Conservation (phyloP, 768 basidiomycete genomes). For the Cystoderma amianthinum region DNA sequence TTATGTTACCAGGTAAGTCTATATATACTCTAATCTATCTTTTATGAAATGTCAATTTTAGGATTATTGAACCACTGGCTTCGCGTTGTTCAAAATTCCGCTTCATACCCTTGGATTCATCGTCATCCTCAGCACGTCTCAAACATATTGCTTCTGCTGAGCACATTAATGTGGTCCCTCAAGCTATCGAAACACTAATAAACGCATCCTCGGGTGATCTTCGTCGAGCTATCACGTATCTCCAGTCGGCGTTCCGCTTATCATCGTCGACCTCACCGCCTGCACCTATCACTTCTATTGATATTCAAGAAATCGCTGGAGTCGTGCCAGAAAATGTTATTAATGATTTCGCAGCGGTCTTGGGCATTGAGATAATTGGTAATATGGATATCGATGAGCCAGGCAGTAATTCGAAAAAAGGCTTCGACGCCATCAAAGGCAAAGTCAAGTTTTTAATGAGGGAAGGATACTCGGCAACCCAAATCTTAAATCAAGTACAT, state of each 20-base stretch:
- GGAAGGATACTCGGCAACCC: slow-evolving; percentile 90
- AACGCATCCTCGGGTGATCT: slow-evolving; percentile 85
- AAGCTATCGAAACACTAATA: slow-evolving; percentile 70
- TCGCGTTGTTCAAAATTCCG: slow-evolving; percentile 99
- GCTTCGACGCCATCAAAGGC: slow-evolving; percentile 56
- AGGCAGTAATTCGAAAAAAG: slow-evolving; percentile 21
- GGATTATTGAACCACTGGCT: slow-evolving; percentile 96
- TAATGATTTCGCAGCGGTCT: slow-evolving; percentile 53
- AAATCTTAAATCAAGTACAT: slow-evolving; percentile 80
- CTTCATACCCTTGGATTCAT: slow-evolving; percentile 84
- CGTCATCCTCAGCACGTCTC: slow-evolving; percentile 70
- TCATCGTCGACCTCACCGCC: slow-evolving; percentile 70
- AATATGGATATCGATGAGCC: slow-evolving; percentile 48
- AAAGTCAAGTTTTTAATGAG: slow-evolving; percentile 74
- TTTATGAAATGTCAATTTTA: slow-evolving; percentile 21
- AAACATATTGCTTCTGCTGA: slow-evolving; percentile 77
- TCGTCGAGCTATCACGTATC: slow-evolving; percentile 93
- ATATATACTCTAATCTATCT: background rate
- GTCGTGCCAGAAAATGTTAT: slow-evolving; percentile 80
- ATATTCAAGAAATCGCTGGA: slow-evolving; percentile 96
- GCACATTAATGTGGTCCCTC: slow-evolving; percentile 45
- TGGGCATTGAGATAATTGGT: slow-evolving; percentile 64
- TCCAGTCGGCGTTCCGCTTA: slow-evolving; percentile 91
- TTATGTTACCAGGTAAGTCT: slow-evolving; percentile 87
- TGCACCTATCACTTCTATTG: slow-evolving; percentile 62